Evolutionary conservation across 805 yeast genomes (phyloP), one percentile per base, ranked within the genome.

Genomic region (Grigorovia transvaalensis): DNA sequence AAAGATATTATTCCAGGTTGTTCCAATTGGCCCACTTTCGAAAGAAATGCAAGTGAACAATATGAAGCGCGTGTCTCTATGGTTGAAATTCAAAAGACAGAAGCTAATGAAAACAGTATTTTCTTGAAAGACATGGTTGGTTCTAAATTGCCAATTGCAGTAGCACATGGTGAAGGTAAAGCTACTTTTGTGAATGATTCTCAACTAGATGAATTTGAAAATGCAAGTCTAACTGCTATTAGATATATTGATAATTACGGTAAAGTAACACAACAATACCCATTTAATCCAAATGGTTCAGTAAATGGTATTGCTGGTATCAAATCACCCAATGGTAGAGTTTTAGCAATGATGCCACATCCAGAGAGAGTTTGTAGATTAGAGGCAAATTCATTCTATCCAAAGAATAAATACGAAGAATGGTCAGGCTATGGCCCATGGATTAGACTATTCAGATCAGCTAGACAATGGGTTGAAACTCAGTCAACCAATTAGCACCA

Each of bases 131-230:
- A 85, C 50, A 89, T 93, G 98, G 78, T 81, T 62, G 96, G 96
- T n/a, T 88, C 97, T 8, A 81, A 82, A 62, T 71, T 93, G 62
- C 99, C 99, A 50, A 88, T 93, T 71, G 96, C 95, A 19, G 98
- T 93, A 59, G 99, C 99, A 4, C 99, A 93, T 66, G 99, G 99
- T 60, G 99, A 93, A 74, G 99, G 99, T 62, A 80, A 88, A 61
- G 98, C 97, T 13, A 70, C 75, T 45, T 93, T 91, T 68, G 71
- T 71, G 45, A 55, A 68, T 33, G 73, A 69, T 9, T 74, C 69
- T 27, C 72, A 75, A 53, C 68, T 78, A 55, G 69, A 72, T 38
- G 63, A 66, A 9, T 84, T 89, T 64, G 72, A 74, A 53, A 60
- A 71, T 19, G 68, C 71, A 50, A 80, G 79, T 17, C 74, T 85